Percentiles rank a stretch among this genome's conserved stretches.
Conservation (phyloP, 2,329 filamentous ascomycete species). For the Colletotrichum coccodes region DNA sequence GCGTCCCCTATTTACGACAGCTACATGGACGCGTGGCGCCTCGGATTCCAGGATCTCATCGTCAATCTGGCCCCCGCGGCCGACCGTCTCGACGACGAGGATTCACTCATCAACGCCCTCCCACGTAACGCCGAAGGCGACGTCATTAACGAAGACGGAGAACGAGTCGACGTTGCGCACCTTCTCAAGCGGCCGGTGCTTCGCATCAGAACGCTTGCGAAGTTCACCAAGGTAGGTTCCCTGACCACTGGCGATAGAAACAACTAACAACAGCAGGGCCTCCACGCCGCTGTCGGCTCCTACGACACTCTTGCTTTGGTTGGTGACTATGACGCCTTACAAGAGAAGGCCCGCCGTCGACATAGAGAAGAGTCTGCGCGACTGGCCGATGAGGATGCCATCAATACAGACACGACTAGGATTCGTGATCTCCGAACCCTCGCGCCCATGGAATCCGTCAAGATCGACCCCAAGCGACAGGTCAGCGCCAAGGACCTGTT, state of each 20-base stretch:
- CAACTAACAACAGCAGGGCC: constrained; percentile 51
- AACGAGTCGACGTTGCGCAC: constrained; percentile 93
- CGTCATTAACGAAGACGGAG: constrained; percentile 78
- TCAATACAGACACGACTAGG: constrained; percentile 82
- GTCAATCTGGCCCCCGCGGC: constrained; percentile 86
- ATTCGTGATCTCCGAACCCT: constrained; percentile 84
- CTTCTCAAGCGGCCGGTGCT: constrained; percentile 90
- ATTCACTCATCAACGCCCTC: constrained; percentile 68
- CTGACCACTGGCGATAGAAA: background rate
- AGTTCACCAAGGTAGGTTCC: constrained; percentile 75
- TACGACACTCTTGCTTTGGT: constrained; percentile 54
- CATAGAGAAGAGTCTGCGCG: constrained; percentile 76
- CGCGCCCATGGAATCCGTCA: constrained; percentile 74
- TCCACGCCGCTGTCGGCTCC: constrained; percentile 65
- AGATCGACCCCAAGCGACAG: constrained; percentile 80
- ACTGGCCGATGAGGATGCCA: constrained; percentile 84
- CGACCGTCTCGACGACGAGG: constrained; percentile 63
- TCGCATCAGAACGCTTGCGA: constrained; percentile 86
- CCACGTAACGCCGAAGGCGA: constrained; percentile 73
- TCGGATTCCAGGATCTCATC: constrained; percentile 94
- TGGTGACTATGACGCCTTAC: constrained; percentile 73
- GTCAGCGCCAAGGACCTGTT: constrained; percentile 93
- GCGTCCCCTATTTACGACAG: constrained; percentile 83
- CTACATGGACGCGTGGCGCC: constrained; percentile 88
- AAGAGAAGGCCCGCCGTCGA: constrained; percentile 77